Percentiles rank a stretch among this genome's conserved stretches.
phyloP scores from a whole-genome alignment of 192 early-diverging fungal genomes.

The Mortierella antarctica region DNA sequence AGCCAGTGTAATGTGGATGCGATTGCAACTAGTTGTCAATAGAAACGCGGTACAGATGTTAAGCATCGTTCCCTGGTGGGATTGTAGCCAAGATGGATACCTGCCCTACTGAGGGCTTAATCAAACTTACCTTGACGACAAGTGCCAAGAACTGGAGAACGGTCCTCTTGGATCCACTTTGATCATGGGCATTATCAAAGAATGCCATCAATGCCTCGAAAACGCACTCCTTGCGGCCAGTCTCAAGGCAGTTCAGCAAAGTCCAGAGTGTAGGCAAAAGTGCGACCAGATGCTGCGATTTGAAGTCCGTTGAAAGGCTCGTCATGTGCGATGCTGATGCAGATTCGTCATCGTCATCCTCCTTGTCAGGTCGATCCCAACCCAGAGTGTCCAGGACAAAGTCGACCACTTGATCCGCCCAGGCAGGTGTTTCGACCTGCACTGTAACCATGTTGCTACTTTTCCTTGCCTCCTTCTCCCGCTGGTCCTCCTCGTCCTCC shows the following conservation, averaged over 20 bases:
- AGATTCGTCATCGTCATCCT: conserved; percentile 1
- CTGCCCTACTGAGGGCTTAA: no score
- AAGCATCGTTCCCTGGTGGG: no score
- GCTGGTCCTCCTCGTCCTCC: conserved; percentile 10
- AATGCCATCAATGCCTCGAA: conserved; percentile 44
- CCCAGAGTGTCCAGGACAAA: conserved; percentile 67
- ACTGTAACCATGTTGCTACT: conserved; percentile 3
- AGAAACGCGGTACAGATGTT: background rate
- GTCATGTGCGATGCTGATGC: conserved; percentile 39
- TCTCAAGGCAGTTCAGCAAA: conserved; percentile 58
- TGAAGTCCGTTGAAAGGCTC: conserved; percentile 50
- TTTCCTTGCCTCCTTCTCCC: background rate
- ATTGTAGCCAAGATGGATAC: no score
- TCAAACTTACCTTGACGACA: conserved; percentile 28
- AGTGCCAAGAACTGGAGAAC: conserved; percentile 35
- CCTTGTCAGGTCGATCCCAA: conserved; percentile 31
- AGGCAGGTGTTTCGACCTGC: conserved; percentile 47
- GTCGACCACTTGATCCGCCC: conserved; percentile 65
- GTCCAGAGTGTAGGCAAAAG: conserved; percentile 65
- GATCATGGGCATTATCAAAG: conserved; percentile 24
- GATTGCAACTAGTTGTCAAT: conserved; percentile 34
- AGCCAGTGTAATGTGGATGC: conserved; percentile 50
- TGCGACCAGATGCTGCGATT: conserved; percentile 55
- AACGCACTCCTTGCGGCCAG: conserved; percentile 36
- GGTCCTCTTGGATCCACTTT: conserved; percentile 38